phyloP scores from a whole-genome alignment of 305 asterid genomes.

The Fraxinus albicans region DNA sequence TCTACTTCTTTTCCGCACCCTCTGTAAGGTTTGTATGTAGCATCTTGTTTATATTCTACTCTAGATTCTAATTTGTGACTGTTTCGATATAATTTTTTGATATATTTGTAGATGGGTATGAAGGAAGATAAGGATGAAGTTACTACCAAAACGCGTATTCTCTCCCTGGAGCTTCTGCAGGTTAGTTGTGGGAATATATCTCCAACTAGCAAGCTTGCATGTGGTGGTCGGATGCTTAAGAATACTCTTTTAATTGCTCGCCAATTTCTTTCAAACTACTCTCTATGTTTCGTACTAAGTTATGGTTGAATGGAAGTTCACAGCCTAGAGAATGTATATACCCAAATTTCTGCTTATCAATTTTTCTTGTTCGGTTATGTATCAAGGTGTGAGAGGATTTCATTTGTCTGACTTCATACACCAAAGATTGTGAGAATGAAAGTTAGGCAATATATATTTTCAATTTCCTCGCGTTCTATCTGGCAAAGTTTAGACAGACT shows the following conservation, averaged over 20 bases:
- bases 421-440: constrained; percentile 5
- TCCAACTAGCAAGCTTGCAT: constrained; percentile 20
- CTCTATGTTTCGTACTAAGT: constrained; percentile 3
- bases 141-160: constrained; percentile 85
- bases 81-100: constrained; percentile 28
- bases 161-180: constrained; percentile 98
- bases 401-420: background rate
- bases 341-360: background rate
- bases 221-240: constrained; percentile 19
- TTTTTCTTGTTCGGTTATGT: constrained; percentile 14
- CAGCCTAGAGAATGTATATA: constrained; percentile 5
- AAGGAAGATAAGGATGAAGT: constrained; percentile 96
- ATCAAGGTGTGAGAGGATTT: constrained; percentile 11
- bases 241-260: constrained; percentile 16
- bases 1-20: constrained; percentile 92
- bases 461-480: background rate
- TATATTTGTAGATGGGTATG: constrained; percentile 90
- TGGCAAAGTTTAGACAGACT: background rate
- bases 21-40: constrained; percentile 85
- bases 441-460: constrained; percentile 1
- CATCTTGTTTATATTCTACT: constrained; percentile 19
- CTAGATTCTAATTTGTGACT: constrained; percentile 26
- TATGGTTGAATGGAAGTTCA: constrained; percentile 13
- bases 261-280: background rate
- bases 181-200: constrained; percentile 41